Conservation (phyloP, 768 basidiomycete species). For the Mrakia gelida region DNA sequence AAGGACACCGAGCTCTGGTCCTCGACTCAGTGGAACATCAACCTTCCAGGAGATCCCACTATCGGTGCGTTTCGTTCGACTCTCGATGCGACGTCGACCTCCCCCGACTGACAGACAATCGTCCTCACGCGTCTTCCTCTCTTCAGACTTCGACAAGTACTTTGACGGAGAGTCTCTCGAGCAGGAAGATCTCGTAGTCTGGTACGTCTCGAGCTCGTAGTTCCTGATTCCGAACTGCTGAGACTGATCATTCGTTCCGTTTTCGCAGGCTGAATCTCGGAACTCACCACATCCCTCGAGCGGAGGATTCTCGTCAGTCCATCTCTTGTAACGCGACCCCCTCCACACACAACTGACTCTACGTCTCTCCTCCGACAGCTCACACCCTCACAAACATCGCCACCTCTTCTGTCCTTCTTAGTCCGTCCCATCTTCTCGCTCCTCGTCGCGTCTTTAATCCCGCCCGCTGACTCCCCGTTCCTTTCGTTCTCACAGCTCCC, state of each 20-base stretch:
- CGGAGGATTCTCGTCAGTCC: slow-evolving; percentile 54
- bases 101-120: no score
- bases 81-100: no score
- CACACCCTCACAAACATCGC: slow-evolving; percentile 36
- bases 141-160: slow-evolving; percentile 47
- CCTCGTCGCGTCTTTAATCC: background rate
- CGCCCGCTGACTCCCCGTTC: background rate
- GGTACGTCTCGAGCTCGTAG: slow-evolving; percentile 34
- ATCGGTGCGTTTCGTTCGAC: slow-evolving; percentile 25
- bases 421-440: background rate
- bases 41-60: slow-evolving; percentile 5
- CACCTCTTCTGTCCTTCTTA: slow-evolving; percentile 51
- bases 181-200: slow-evolving; percentile 63
- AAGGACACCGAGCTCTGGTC: slow-evolving; percentile 62
- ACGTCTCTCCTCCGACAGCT: background rate
- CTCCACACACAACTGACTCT: background rate
- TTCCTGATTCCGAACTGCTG: background rate
- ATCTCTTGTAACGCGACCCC: no score
- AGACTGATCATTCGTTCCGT: background rate
- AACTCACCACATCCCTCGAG: slow-evolving; percentile 63
- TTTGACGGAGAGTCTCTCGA: slow-evolving; percentile 61
- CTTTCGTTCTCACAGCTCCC: slow-evolving; percentile 44
- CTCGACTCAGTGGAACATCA: slow-evolving; percentile 51
- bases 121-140: no score
- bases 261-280: slow-evolving; percentile 55